Base-by-base conservation (phyloP, 1,139 yeast species). In the Debaryomyces coudertii region DNA sequence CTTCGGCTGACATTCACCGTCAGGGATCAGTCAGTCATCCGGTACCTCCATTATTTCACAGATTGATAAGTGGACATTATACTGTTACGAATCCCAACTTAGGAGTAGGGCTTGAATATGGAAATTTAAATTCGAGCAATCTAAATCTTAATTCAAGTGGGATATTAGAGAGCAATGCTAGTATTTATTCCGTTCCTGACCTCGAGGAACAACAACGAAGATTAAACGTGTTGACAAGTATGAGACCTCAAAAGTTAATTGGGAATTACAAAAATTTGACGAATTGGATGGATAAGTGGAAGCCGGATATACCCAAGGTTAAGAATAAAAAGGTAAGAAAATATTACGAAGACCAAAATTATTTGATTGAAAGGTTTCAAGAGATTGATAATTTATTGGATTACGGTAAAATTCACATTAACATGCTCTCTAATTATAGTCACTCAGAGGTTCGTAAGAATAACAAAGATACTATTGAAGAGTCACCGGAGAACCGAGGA, bases 341-440 rank as follows among this genome's bases (percentile, higher is more conserved):
- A 6, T 81, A 67, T 57, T 82, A 81, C 58, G 54, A 62, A 35
- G 60, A 66, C 4, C 92, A 86, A 62, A 86, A 87, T 57, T 78
- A 72, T 28, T 62, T 83, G 47, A 80, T 86, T 48, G 79, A 76
- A 25, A 71, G 47, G 44, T 24, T 45, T 42, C 40, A 43, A 42
- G 86, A 80, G 50, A 81, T 87, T 27, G 95, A 87, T 59, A 69
- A 74, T 46, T 70, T 86, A 47, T 70, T 87, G 43, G 95, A 86
- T 60, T 81, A 90, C 2, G 92, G 90, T 1, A 76, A 65, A 41
- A 63, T 87, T 47, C 89, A 85, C 53, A 73, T 77, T 48, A 76
- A 79, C 40, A 82, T 87, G 81, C 73, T 87, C 43, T 73, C 80
- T 45, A 82, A 79, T 44, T 87, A 87, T 56, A 82, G 81, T 8